Conservation (phyloP, 2,329 filamentous ascomycete genomes). For the Aspergillus sp. region DNA sequence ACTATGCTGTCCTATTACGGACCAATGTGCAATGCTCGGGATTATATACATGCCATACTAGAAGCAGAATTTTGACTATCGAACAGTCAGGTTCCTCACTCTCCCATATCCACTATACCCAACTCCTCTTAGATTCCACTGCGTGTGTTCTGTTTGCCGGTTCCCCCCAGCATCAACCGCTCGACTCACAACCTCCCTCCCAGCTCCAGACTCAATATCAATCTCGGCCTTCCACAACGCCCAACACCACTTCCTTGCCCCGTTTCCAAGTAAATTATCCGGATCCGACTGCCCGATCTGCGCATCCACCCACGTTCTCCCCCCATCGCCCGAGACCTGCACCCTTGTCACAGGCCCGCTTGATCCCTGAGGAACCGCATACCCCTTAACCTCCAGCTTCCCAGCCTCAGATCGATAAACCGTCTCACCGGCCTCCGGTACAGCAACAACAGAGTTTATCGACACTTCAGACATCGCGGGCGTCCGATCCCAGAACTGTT, state of each 20-base stretch:
- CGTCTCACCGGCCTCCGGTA: slow-evolving; percentile 47
- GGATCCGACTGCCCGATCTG: slow-evolving; percentile 30
- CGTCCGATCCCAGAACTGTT: slow-evolving; percentile 52
- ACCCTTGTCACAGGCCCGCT: slow-evolving; percentile 55
- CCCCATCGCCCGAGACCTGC: slow-evolving; percentile 53
- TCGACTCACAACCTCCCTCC: slow-evolving; percentile 51
- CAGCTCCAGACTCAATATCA: slow-evolving; percentile 41
- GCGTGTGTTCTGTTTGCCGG: slow-evolving; percentile 47
- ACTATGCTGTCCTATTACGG: slow-evolving; percentile 8
- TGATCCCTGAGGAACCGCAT: slow-evolving; percentile 55
- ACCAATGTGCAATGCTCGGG: neutral
- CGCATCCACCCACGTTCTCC: slow-evolving; percentile 52
- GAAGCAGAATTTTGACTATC: slow-evolving; percentile 13
- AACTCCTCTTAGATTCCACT: slow-evolving; percentile 61
- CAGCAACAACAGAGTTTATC: slow-evolving; percentile 55
- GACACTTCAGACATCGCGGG: slow-evolving; percentile 57
- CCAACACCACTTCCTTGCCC: slow-evolving; percentile 53
- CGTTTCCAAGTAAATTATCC: neutral
- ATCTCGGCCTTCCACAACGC: slow-evolving; percentile 53
- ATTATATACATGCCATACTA: neutral
- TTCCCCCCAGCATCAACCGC: slow-evolving; percentile 57
- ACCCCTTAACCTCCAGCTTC: slow-evolving; percentile 52
- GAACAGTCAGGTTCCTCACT: slow-evolving; percentile 49
- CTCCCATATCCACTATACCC: slow-evolving; percentile 62
- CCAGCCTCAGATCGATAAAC: slow-evolving; percentile 43